Percentiles rank a stretch among this genome's conserved stretches.
Evolutionary conservation across 371 early-diverging fungal genomes (phyloP).

Genomic region (Batrachochytrium dendrobatidis): DNA sequence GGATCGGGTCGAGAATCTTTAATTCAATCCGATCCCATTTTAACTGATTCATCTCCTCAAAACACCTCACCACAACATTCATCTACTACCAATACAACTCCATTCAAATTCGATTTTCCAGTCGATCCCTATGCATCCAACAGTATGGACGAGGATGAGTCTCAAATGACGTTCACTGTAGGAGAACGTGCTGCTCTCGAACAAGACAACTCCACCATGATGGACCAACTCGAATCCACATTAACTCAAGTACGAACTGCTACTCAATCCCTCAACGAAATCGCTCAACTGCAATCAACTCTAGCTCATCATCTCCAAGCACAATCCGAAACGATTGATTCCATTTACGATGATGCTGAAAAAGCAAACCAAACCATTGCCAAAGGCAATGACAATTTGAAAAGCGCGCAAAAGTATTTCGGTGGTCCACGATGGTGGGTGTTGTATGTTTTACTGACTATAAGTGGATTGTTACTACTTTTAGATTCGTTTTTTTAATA

Average conservation of each 20-base stretch:
- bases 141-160: no score
- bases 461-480: constrained; percentile 16
- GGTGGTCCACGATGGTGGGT: constrained; percentile 29
- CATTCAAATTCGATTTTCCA: no score
- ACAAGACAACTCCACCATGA: no score
- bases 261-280: constrained; percentile 26
- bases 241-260: no score
- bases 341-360: constrained; percentile 31
- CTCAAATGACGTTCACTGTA: no score
- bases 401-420: constrained; percentile 21
- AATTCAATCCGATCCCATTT: no score
- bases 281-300: constrained; percentile 25
- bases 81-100: no score
- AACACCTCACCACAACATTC: no score
- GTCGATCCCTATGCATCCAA: no score
- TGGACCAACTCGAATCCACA: no score
- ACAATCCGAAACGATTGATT: constrained; percentile 26
- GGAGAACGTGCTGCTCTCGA: no score
- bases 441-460: constrained; percentile 26
- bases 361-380: constrained; percentile 17
- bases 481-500: constrained; percentile 15
- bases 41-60: no score
- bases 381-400: constrained; percentile 21
- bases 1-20: constrained; percentile 2
- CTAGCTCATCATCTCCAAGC: constrained; percentile 25